Evolutionary conservation across 164 flowering plant species (phyloP).

Genomic region (Tetrastigma voinierianum): DNA sequence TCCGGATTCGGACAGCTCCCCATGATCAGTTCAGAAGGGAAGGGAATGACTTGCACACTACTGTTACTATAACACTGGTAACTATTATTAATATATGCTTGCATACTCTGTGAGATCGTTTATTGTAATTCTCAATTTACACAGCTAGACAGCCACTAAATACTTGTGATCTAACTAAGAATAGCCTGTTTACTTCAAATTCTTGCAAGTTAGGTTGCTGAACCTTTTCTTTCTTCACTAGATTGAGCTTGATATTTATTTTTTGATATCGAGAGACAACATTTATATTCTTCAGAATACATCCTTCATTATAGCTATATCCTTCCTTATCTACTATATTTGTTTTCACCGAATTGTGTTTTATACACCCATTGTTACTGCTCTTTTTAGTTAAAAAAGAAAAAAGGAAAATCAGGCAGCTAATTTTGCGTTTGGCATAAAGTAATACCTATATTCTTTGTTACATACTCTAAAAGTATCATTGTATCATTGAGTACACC

Average conservation of each 20-base stretch:
- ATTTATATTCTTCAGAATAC: too few relatives aligned
- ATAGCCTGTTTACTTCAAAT: not conserved
- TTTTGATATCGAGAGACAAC: not conserved
- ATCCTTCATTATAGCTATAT: too few relatives aligned
- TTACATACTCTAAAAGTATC: too few relatives aligned
- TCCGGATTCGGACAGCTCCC: conserved; percentile 85
- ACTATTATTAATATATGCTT: not conserved
- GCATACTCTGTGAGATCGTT: not conserved
- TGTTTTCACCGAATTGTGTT: too few relatives aligned
- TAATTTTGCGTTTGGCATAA: too few relatives aligned
- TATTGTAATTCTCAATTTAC: not conserved
- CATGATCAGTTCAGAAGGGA: conserved; percentile 91
- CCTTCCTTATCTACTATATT: too few relatives aligned
- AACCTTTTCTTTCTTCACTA: not conserved
- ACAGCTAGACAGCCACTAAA: too few relatives aligned
- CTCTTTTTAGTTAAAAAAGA: too few relatives aligned
- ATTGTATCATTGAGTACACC: too few relatives aligned
- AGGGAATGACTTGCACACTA: conserved; percentile 87
- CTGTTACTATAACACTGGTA: conserved; percentile 93
- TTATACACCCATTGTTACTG: too few relatives aligned
- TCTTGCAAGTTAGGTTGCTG: not conserved
- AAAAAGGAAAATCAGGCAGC: too few relatives aligned
- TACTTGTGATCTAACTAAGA: not conserved
- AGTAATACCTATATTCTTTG: too few relatives aligned
- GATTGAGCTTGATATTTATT: not conserved